A percentile compares a stretch with the other conserved stretches of the same genome.
phyloP scores from a whole-genome alignment of 1,284 basidiomycete species.

The Athelia psychrophila region DNA sequence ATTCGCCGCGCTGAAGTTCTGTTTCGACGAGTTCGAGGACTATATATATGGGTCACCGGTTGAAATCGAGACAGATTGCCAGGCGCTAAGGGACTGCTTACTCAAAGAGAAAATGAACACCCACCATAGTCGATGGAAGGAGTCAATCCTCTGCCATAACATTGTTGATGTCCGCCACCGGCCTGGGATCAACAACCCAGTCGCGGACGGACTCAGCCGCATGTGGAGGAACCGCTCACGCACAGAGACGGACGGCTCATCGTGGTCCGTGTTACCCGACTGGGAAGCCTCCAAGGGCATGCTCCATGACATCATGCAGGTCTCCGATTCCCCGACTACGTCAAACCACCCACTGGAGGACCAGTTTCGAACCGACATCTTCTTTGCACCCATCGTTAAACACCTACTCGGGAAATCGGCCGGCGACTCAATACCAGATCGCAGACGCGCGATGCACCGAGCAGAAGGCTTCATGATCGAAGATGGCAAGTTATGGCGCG shows the following conservation, averaged over 20 bases:
- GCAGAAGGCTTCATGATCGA: constrained; percentile 27
- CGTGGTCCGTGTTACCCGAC: constrained; percentile 28
- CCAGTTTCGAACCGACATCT: constrained; percentile 21
- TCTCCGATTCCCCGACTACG: constrained; percentile 4
- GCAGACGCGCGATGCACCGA: constrained; percentile 20
- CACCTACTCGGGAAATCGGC: constrained; percentile 15
- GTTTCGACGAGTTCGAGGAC: too few relatives aligned
- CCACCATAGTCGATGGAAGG: not conserved
- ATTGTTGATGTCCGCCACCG: not conserved
- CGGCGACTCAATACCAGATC: constrained; percentile 17
- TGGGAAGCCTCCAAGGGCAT: constrained; percentile 27
- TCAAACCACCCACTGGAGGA: not conserved
- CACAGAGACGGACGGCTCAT: constrained; percentile 24
- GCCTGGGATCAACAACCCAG: not conserved
- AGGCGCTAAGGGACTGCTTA: constrained; percentile 20
- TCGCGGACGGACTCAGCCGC: constrained; percentile 22
- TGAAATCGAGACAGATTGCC: too few relatives aligned
- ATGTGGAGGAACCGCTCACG: constrained; percentile 10
- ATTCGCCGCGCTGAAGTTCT: too few relatives aligned
- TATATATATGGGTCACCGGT: too few relatives aligned
- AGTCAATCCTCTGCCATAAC: not conserved
- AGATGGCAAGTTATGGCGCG: constrained; percentile 28
- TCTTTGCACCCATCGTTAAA: constrained; percentile 19
- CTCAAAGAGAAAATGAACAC: constrained; percentile 3
- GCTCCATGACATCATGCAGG: constrained; percentile 23